These are phyloP conservation scores for Papiliotrema laurentii DNA, from an alignment of 1,284 basidiomycete species.

Conservation along the genomic window DNA sequence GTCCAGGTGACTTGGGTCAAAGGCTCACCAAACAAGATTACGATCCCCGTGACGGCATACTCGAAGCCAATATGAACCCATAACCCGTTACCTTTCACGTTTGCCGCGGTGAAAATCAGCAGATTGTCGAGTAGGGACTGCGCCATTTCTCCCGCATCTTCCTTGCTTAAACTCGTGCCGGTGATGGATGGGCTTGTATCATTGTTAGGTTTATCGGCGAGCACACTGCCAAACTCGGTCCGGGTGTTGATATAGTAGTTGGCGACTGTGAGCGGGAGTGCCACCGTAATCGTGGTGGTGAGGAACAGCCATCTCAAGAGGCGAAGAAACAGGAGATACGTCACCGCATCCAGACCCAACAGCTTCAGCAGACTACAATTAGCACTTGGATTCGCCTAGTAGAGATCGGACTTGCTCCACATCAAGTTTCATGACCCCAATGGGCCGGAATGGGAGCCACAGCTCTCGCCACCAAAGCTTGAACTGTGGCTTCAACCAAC, in stretches of 20 bases:
- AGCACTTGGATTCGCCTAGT: not conserved
- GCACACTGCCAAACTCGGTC: slow-evolving; percentile 12
- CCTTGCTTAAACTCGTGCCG: not conserved
- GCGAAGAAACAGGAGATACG: slow-evolving; percentile 83
- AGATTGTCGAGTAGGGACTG: slow-evolving; percentile 18
- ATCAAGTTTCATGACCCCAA: slow-evolving; percentile 8
- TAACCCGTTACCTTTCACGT: slow-evolving; percentile 27
- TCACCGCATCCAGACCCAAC: slow-evolving; percentile 73
- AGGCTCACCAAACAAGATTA: slow-evolving; percentile 26
- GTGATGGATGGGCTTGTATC: not conserved
- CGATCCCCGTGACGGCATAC: slow-evolving; percentile 22
- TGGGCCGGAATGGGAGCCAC: slow-evolving; percentile 4
- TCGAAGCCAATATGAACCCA: slow-evolving; percentile 33
- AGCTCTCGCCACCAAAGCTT: slow-evolving; percentile 12
- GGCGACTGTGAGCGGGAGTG: slow-evolving; percentile 17
- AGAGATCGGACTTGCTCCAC: slow-evolving; percentile 16
- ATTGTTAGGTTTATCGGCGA: too few species aligned
- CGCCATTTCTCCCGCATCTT: slow-evolving; percentile 4
- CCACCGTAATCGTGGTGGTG: slow-evolving; percentile 20
- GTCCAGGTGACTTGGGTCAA: not conserved
- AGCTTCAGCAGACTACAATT: slow-evolving; percentile 3
- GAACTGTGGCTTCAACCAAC: slow-evolving; percentile 14
- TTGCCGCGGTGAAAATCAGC: slow-evolving; percentile 29
- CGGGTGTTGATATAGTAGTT: slow-evolving; percentile 34
- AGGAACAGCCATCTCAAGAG: slow-evolving; percentile 67